These are phyloP conservation scores for Neocatenulostroma microsporum DNA, from an alignment of 2,329 filamentous ascomycete genomes.

Conservation along the genomic window DNA sequence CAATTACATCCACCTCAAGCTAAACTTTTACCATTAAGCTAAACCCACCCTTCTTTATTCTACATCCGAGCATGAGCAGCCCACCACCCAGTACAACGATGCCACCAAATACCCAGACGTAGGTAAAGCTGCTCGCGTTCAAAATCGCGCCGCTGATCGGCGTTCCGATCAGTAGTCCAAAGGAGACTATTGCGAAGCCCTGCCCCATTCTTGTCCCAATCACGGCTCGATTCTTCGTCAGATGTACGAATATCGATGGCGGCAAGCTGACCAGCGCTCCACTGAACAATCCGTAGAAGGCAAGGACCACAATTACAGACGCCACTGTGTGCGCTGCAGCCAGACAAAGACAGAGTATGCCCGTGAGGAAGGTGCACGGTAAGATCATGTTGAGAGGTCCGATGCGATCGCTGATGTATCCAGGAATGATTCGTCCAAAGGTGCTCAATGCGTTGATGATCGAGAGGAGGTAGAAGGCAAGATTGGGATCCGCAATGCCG, in stretches of 20 bases:
- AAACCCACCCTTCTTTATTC: slow-evolving; percentile 24
- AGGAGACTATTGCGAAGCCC: slow-evolving; percentile 42
- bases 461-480: slow-evolving; percentile 60
- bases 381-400: slow-evolving; percentile 43
- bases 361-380: slow-evolving; percentile 35
- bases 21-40: slow-evolving; percentile 18
- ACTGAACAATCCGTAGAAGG: slow-evolving; percentile 44
- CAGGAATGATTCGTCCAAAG: slow-evolving; percentile 42
- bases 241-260: slow-evolving; percentile 39
- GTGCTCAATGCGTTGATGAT: slow-evolving; percentile 55
- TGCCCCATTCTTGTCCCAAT: slow-evolving; percentile 47
- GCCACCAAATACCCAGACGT: slow-evolving; percentile 40
- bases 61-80: slow-evolving; percentile 16
- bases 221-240: slow-evolving; percentile 36
- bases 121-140: slow-evolving; percentile 35
- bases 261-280: slow-evolving; percentile 41
- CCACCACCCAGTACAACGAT: slow-evolving; percentile 22
- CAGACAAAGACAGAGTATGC: slow-evolving; percentile 36
- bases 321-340: slow-evolving; percentile 30
- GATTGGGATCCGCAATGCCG: slow-evolving; percentile 44
- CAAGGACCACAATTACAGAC: slow-evolving; percentile 35
- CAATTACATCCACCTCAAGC: background rate
- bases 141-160: slow-evolving; percentile 51
- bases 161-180: slow-evolving; percentile 49
- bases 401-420: slow-evolving; percentile 37